phyloP scores from a whole-genome alignment of 1,284 basidiomycete genomes.

The Exobasidium cylindrosporum region DNA sequence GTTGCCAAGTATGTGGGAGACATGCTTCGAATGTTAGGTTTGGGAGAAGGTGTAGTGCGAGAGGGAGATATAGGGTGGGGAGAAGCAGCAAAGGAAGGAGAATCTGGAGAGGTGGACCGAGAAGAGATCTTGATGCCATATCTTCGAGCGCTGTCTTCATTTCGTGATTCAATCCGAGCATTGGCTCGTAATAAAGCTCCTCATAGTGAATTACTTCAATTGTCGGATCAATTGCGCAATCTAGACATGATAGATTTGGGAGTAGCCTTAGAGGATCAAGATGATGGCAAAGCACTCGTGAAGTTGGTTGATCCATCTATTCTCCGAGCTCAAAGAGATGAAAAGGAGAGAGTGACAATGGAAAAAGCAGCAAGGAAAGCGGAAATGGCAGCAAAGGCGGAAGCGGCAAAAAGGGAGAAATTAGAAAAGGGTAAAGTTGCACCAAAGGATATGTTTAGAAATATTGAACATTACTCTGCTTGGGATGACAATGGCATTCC shows the following conservation, averaged over 20 bases:
- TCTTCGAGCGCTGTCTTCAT: slow-evolving; percentile 76
- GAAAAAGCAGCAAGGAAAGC: slow-evolving; percentile 81
- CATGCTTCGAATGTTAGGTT: slow-evolving; percentile 91
- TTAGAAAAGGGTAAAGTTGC: slow-evolving; percentile 78
- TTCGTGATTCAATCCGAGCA: slow-evolving; percentile 83
- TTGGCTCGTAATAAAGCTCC: slow-evolving; percentile 65
- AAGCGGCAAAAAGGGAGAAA: slow-evolving; percentile 70
- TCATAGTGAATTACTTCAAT: slow-evolving; percentile 41
- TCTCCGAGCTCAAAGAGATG: slow-evolving; percentile 78
- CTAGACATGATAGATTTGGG: slow-evolving; percentile 85
- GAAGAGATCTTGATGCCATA: slow-evolving; percentile 88
- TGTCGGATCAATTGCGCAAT: slow-evolving; percentile 78
- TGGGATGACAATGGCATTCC: slow-evolving; percentile 86
- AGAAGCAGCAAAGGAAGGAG: slow-evolving; percentile 23
- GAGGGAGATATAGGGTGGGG: slow-evolving; percentile 50
- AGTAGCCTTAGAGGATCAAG: slow-evolving; percentile 90
- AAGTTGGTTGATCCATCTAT: slow-evolving; percentile 84
- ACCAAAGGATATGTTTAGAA: slow-evolving; percentile 78
- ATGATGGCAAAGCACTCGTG: slow-evolving; percentile 74
- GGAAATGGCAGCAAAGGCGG: slow-evolving; percentile 69
- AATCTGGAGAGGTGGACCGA: slow-evolving; percentile 57
- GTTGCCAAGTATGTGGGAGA: slow-evolving; percentile 79
- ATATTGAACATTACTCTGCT: slow-evolving; percentile 61
- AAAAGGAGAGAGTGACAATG: slow-evolving; percentile 74
- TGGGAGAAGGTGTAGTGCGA: slow-evolving; percentile 69